phyloP scores from a whole-genome alignment of 1,284 basidiomycete species.

The Ustilago loliicola region DNA sequence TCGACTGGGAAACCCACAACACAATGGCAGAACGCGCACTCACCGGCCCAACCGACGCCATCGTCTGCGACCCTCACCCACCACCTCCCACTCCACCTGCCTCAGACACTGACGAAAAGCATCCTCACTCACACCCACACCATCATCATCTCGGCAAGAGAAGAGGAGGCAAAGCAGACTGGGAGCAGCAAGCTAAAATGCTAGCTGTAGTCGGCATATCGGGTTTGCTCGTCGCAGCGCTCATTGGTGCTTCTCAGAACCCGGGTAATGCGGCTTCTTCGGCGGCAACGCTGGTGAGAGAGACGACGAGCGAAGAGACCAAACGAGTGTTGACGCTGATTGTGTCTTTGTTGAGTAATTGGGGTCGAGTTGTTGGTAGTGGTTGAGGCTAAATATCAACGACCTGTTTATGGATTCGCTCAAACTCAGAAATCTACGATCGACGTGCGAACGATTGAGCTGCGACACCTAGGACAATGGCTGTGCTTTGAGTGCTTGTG shows the following conservation, averaged over 20 bases:
- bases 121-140: neutral
- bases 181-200: constrained; percentile 20
- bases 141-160: neutral
- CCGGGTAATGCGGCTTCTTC: neutral
- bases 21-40: constrained; percentile 12
- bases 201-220: constrained; percentile 45
- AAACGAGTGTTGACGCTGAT: constrained; percentile 31
- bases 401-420: neutral
- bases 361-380: constrained; percentile 29
- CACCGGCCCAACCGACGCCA: constrained; percentile 19
- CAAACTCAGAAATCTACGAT: too few species aligned
- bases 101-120: constrained; percentile 12
- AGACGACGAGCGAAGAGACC: constrained; percentile 16
- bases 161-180: neutral
- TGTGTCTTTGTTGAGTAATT: constrained; percentile 33
- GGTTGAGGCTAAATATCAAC: neutral
- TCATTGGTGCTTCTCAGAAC: constrained; percentile 24
- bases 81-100: constrained; percentile 3
- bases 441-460: too few species aligned
- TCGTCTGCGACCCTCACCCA: constrained; percentile 44
- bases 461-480: too few species aligned
- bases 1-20: constrained; percentile 14
- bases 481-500: neutral
- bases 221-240: constrained; percentile 42
- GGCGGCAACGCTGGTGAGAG: neutral